These are phyloP conservation scores for Hevea brasiliensis DNA, from an alignment of 345 rosid species.

Conservation along the genomic window DNA sequence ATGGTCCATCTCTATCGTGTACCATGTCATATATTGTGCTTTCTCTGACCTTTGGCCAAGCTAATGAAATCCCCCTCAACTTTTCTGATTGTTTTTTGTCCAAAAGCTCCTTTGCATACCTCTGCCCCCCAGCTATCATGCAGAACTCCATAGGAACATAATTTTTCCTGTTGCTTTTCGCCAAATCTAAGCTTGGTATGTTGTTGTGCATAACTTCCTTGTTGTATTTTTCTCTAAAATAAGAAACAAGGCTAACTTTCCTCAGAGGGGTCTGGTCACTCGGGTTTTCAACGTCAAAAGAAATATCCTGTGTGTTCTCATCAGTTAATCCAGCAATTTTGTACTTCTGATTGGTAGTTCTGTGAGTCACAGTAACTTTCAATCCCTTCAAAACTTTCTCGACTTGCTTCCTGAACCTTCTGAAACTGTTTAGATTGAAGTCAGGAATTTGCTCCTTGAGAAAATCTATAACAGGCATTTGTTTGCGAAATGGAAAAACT, in stretches of 20 bases:
- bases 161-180: conserved; percentile 46
- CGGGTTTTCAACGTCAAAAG: conserved; percentile 42
- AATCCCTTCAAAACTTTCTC: conserved; percentile 47
- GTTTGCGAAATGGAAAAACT: conserved; percentile 63
- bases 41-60: conserved; percentile 42
- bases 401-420: conserved; percentile 24
- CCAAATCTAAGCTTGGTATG: conserved; percentile 68
- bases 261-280: conserved; percentile 36
- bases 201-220: conserved; percentile 42
- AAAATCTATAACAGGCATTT: conserved; percentile 55
- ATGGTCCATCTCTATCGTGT: conserved; percentile 51
- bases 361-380: conserved; percentile 67
- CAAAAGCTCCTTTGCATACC: conserved; percentile 62
- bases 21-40: conserved; percentile 47
- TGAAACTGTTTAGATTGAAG: conserved; percentile 31
- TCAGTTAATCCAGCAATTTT: conserved; percentile 48
- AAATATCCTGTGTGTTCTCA: conserved; percentile 26
- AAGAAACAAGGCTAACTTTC: conserved; percentile 41
- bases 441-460: conserved; percentile 40
- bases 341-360: conserved; percentile 57
- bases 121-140: conserved; percentile 64
- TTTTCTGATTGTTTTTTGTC: conserved; percentile 31
- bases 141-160: conserved; percentile 83
- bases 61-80: conserved; percentile 53
- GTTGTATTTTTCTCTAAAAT: conserved; percentile 55